A percentile compares a stretch with the other conserved stretches of the same genome.
Conservation (phyloP, 176 grass and related monocot genomes). For the Phyllostachys edulis region DNA sequence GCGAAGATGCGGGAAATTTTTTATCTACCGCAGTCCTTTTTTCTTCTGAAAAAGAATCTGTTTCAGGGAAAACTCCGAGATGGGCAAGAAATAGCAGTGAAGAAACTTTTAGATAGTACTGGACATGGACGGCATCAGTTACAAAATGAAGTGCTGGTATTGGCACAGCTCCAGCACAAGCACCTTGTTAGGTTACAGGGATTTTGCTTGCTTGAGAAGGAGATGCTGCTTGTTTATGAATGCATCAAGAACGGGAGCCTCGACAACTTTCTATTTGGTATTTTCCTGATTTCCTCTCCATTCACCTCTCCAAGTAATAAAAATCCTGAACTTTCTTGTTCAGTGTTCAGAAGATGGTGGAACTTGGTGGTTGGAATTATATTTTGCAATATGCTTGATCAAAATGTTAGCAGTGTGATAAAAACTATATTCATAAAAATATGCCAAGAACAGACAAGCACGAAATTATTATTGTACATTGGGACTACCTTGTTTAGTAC, state of each 20-base stretch:
- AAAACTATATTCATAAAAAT: not conserved
- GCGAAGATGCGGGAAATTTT: too few species aligned
- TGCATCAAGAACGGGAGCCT: constrained; percentile 46
- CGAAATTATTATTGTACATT: not conserved
- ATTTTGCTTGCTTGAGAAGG: constrained; percentile 34
- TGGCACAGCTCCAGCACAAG: constrained; percentile 57
- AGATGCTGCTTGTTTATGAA: constrained; percentile 42
- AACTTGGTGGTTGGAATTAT: not conserved
- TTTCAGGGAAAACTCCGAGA: constrained; percentile 43
- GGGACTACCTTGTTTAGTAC: not conserved
- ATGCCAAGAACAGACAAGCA: not conserved
- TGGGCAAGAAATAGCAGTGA: constrained; percentile 52
- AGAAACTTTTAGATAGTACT: constrained; percentile 28
- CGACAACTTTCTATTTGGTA: constrained; percentile 46
- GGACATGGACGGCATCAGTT: constrained; percentile 31
- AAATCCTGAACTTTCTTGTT: not conserved
- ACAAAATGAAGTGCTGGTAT: constrained; percentile 38
- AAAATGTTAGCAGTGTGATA: not conserved
- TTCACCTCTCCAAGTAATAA: not conserved
- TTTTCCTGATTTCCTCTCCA: not conserved
- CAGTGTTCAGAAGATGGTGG: not conserved
- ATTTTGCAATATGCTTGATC: not conserved
- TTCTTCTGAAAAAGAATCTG: not conserved
- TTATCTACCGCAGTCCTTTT: not conserved
- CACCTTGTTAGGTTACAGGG: constrained; percentile 53